Evolutionary conservation across 495 filamentous ascomycete genomes (phyloP), one percentile per base, ranked within the genome.

Genomic region (Amphirosellinia nigrospora): DNA sequence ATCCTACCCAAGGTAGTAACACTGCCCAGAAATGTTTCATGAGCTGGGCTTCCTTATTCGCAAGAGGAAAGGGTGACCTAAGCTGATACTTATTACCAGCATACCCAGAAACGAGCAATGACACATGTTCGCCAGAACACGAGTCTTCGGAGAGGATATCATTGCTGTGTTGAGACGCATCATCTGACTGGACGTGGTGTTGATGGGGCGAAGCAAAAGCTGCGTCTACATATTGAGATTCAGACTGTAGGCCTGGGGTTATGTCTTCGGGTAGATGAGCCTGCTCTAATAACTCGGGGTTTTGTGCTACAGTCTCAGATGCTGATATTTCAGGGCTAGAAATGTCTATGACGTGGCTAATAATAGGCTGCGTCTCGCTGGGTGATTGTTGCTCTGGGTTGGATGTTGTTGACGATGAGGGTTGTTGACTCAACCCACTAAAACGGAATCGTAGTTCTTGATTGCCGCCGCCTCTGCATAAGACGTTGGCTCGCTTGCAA

Each of bases 1-100:
- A 52, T 30, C 50, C 10, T 53, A 53, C 50, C 50, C 50, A 53
- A 13, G 50, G 50, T 16, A 53, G 26, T 8, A 53, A 19, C 26
- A 53, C 50, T 7, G 50, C 50, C 50, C 50, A 53, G 50, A 53
- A 53, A 53, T 53, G 50, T 26, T 53, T 53, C 50, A 53, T 53
- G 50, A 53, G 50, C 50, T 53, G 50, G 11, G 50, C 50, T 13
- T 53, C 50, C 26, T 53, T 53, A 19, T 53, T 53, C 50, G 23
- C 26, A 53, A 53, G 50, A 11, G 50, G 50, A 13, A 53, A 53
- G 5, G 50, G 13, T 4, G 50, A 53, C 11, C 13, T 11, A 28
- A 16, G 13, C 16, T 30, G 1, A 28, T 26, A 53, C 50, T 30
- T 6, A 13, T 23, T 16, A 30, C 26, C 16, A 2, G 4, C 11